Evolutionary conservation across 352 stramenopile genomes (phyloP).

Genomic region (Pythium rishiriense): DNA sequence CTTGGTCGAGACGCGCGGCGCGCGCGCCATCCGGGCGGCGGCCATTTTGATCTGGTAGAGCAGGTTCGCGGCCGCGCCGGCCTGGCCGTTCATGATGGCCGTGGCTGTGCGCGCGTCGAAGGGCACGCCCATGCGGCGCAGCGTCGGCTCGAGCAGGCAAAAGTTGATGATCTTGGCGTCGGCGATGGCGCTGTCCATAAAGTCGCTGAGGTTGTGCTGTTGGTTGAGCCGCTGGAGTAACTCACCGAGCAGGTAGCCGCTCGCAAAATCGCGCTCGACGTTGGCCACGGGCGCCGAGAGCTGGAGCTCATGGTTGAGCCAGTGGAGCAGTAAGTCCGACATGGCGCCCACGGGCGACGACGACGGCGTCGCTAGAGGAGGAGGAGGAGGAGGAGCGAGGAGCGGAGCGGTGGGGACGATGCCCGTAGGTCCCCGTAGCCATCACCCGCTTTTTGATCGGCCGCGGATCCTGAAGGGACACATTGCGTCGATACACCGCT

Average conservation of each 20-base stretch:
- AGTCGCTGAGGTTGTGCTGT: constrained; percentile 85
- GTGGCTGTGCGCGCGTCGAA: constrained; percentile 79
- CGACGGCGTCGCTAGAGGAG: background rate
- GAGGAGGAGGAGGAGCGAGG: background rate
- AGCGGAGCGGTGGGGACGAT: too few relatives aligned
- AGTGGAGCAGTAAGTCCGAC: constrained; percentile 74
- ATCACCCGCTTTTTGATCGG: too few relatives aligned
- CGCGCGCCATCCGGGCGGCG: constrained; percentile 43
- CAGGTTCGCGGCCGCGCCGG: constrained; percentile 60
- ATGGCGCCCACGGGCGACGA: constrained; percentile 29
- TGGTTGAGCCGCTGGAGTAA: constrained; percentile 87
- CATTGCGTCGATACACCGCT: background rate
- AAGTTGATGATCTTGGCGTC: constrained; percentile 91
- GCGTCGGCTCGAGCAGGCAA: constrained; percentile 76
- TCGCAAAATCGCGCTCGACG: constrained; percentile 79
- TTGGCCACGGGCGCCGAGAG: constrained; percentile 64
- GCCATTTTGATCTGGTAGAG: constrained; percentile 88
- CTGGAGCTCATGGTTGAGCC: constrained; percentile 83
- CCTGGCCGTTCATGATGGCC: constrained; percentile 80
- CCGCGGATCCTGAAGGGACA: constrained; percentile 1
- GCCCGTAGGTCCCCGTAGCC: too few relatives aligned
- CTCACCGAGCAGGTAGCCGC: constrained; percentile 85
- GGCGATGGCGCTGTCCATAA: constrained; percentile 64
- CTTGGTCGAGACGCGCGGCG: constrained; percentile 51
- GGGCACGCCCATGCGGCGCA: constrained; percentile 68